Conservation (phyloP, 768 basidiomycete species). For the Suillus lakei region DNA sequence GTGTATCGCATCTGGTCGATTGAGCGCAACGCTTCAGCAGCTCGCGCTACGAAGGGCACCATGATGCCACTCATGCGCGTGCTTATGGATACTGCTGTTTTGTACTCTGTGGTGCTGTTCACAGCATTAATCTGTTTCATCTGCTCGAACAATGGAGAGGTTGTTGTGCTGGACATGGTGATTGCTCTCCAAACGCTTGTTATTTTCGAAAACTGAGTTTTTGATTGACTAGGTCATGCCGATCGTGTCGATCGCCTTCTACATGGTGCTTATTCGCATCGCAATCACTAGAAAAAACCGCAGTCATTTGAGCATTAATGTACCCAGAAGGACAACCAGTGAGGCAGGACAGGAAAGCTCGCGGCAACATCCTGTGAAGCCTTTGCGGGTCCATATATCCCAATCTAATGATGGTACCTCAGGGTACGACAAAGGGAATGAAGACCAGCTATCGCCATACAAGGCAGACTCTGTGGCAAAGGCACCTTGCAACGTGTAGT, state of each 20-base stretch:
- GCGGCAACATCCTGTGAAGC: neutral
- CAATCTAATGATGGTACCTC: neutral
- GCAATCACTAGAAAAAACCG: neutral
- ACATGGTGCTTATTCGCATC: neutral
- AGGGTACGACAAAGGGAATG: neutral
- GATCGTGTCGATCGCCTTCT: neutral
- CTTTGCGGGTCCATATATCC: neutral
- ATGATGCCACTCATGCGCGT: neutral
- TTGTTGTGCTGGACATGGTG: neutral
- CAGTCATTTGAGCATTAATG: neutral
- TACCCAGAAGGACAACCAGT: neutral
- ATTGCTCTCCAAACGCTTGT: neutral
- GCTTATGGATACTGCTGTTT: neutral
- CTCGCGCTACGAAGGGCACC: neutral
- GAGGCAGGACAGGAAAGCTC: neutral
- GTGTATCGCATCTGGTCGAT: neutral
- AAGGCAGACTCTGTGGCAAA: neutral
- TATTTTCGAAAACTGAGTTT: neutral
- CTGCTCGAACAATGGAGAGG: neutral
- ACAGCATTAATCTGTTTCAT: neutral
- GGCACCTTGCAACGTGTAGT: neutral
- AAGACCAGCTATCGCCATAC: neutral
- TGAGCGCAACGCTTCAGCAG: neutral
- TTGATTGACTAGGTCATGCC: neutral
- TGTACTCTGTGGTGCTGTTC: neutral